phyloP scores from a whole-genome alignment of 2,329 filamentous ascomycete genomes.

The Coniochaeta sp. region DNA sequence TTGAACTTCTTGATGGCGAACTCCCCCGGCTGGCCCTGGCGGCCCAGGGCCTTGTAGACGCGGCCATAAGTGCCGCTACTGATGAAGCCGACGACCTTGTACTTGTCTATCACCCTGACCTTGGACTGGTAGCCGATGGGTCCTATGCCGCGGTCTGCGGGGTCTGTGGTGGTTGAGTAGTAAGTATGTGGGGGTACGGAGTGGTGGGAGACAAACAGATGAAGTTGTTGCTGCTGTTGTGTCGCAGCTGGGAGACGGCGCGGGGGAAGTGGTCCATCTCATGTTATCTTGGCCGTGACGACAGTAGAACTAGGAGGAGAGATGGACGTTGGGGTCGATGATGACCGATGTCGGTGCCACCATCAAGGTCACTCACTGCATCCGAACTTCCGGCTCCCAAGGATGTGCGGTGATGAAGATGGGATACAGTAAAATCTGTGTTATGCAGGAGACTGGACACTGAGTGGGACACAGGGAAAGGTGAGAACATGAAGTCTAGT shows the following conservation, averaged over 20 bases:
- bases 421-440: neutral
- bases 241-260: neutral
- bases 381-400: neutral
- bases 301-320: neutral
- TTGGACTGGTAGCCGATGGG: constrained; percentile 60
- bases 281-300: neutral
- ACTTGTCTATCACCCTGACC: constrained; percentile 83
- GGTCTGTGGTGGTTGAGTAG: constrained; percentile 33
- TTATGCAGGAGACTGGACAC: neutral
- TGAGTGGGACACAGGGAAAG: no score
- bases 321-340: neutral
- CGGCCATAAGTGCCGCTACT: constrained; percentile 96
- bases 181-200: constrained; percentile 5
- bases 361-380: neutral
- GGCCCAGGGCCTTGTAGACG: constrained; percentile 88
- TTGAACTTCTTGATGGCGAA: constrained; percentile 99
- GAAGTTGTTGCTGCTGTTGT: neutral
- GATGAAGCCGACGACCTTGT: constrained; percentile 96
- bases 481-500: no score
- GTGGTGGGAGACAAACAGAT: constrained; percentile 20
- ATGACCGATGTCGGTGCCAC: neutral
- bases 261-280: neutral
- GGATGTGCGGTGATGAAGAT: neutral
- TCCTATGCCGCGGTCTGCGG: constrained; percentile 40
- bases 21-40: constrained; percentile 66